Conservation (phyloP, 352 stramenopile species). For the Phytophthora tentaculata region DNA sequence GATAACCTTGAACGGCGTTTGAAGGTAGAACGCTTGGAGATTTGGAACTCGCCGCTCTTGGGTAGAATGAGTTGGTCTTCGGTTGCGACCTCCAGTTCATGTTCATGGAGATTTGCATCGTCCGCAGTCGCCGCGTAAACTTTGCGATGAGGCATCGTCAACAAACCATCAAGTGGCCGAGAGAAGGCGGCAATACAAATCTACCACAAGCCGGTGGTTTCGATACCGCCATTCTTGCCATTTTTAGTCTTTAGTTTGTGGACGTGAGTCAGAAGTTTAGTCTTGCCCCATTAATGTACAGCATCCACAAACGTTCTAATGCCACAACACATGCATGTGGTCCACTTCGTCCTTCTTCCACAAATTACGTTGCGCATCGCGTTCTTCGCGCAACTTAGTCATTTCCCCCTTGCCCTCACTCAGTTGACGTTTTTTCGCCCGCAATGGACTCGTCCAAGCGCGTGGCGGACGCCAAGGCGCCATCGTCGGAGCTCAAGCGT, state of each 20-base stretch:
- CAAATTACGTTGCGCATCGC: slow-evolving; percentile 16
- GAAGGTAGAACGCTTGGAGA: background rate
- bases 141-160: slow-evolving; percentile 31
- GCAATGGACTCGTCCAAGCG: slow-evolving; percentile 54
- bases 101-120: slow-evolving; percentile 9
- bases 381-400: slow-evolving; percentile 19
- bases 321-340: slow-evolving; percentile 4
- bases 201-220: background rate
- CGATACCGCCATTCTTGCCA: background rate
- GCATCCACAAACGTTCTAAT: too few relatives aligned
- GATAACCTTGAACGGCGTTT: background rate
- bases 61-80: slow-evolving; percentile 1
- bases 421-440: slow-evolving; percentile 4
- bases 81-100: slow-evolving; percentile 8
- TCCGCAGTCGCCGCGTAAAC: slow-evolving; percentile 25
- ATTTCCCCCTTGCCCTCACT: slow-evolving; percentile 3
- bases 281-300: too few relatives aligned
- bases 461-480: slow-evolving; percentile 41
- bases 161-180: background rate
- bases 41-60: background rate
- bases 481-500: slow-evolving; percentile 69
- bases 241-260: background rate
- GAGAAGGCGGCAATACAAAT: background rate
- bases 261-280: too few relatives aligned
- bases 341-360: slow-evolving; percentile 6